Conservation (phyloP, 495 filamentous ascomycete genomes). For the Niebla homalea region DNA sequence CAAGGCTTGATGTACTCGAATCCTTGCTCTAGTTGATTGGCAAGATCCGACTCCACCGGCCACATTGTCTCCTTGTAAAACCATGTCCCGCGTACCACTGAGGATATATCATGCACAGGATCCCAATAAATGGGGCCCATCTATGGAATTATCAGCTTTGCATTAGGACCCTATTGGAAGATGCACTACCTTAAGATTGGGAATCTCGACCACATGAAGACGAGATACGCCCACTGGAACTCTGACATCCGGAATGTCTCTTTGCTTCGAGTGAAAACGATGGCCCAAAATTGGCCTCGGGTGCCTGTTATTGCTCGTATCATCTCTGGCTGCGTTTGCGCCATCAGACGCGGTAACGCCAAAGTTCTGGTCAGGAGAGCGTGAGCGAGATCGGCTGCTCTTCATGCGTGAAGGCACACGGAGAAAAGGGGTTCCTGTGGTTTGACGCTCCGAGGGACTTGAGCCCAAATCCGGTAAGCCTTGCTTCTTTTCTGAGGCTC, state of each 20-base stretch:
- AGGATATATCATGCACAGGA: slow-evolving; percentile 79
- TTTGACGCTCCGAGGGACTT: slow-evolving; percentile 20
- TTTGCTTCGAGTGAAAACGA: background rate
- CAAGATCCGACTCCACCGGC: slow-evolving; percentile 75
- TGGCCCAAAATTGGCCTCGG: too few relatives aligned
- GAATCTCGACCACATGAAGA: slow-evolving; percentile 47
- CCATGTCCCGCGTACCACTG: slow-evolving; percentile 82
- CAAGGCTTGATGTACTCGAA: slow-evolving; percentile 78
- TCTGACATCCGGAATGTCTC: slow-evolving; percentile 19
- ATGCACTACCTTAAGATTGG: slow-evolving; percentile 31
- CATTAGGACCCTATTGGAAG: slow-evolving; percentile 7
- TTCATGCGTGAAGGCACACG: slow-evolving; percentile 19
- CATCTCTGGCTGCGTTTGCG: too few relatives aligned
- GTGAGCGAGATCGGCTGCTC: slow-evolving; percentile 9
- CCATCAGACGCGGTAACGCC: background rate
- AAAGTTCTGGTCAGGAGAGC: slow-evolving; percentile 6
- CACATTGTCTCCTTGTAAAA: slow-evolving; percentile 92
- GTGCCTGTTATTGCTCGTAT: too few relatives aligned
- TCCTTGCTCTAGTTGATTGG: slow-evolving; percentile 82
- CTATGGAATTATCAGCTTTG: slow-evolving; percentile 45
- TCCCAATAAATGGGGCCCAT: slow-evolving; percentile 99
- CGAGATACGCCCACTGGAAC: slow-evolving; percentile 68
- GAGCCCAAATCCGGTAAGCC: slow-evolving; percentile 4
- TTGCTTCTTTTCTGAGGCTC: background rate
- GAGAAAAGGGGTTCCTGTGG: slow-evolving; percentile 27